Base-by-base conservation (phyloP, 371 early-diverging fungal species). In the Dinochytrium kinnereticum region DNA sequence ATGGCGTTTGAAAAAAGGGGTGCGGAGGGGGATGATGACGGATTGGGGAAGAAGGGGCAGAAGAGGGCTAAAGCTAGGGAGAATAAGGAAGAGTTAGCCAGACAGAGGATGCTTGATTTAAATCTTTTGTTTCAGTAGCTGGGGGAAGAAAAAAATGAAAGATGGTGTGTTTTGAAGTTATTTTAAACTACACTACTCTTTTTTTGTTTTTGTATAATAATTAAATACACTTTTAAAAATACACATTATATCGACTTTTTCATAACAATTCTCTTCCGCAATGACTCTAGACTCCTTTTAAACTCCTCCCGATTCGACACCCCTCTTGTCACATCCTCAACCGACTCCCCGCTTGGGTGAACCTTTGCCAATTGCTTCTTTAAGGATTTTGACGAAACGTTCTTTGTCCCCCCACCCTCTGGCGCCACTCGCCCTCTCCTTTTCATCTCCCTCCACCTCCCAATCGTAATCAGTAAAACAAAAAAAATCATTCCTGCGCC, bases 1-100 rank as follows among this genome's bases (percentile, higher is more conserved):
- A 78, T 79, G 73, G 81, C 86, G 1, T 82, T 86, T 49, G 71
- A 68, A 53, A 70, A 73, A 15, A 24, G 76, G 21, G 51, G 53
- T 26, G 71, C 24, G 3, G 76, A 39, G 7, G 53, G 37, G 7
- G 71, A 59, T 33, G 76, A 57, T 21, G 76, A 72, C 39, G 76
- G 69, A 19, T 10, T 73, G 38, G 77, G 77, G n/a, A 37, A 26
- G 21, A 77, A 77, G 53, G 77, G 77, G 44, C 51, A 77, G 44
- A 34, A 67, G 66, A 31, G 77, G 31, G 77, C 73, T 34, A 67
- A 51, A 30, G 73, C 73, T 1, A 24, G 70, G 26, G 57, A 73
- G 44, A 73, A 77, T 36, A 77, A 77, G 68, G 77, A 30, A 24
- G 73, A 72, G 65, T 24, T 57, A 34, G 70, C 69, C 15, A 10